Conservation (phyloP, 2,329 filamentous ascomycete species). For the Aspergillus amoenus region DNA sequence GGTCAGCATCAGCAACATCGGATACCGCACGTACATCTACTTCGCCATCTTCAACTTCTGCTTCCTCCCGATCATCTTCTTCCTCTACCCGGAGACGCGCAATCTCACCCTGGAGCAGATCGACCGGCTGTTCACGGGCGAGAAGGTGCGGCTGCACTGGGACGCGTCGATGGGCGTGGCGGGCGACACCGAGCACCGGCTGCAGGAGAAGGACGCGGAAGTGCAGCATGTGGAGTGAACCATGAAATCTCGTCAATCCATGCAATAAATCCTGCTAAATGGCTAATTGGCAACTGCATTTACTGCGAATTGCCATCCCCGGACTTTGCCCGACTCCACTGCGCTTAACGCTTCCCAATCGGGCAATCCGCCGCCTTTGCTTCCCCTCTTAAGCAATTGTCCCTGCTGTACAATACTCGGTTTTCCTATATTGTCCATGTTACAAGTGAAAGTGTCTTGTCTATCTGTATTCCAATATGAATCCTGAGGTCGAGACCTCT, state of each 20-base stretch:
- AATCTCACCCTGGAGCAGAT: conserved; percentile 34
- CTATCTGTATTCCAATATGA: background rate
- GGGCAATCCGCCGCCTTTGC: conserved; percentile 12
- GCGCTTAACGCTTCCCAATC: conserved; percentile 22
- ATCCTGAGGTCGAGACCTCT: conserved; percentile 2
- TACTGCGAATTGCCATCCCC: background rate
- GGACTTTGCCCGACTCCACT: conserved; percentile 7
- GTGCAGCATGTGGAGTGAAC: conserved; percentile 25
- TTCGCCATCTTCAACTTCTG: conserved; percentile 48
- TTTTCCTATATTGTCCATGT: too few species aligned
- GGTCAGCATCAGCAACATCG: conserved; percentile 41
- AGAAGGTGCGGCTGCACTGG: conserved; percentile 31
- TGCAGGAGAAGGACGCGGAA: conserved; percentile 18
- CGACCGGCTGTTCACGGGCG: conserved; percentile 35
- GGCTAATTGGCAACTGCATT: background rate
- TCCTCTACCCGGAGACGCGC: conserved; percentile 38
- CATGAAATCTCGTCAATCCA: too few species aligned
- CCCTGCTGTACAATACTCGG: background rate
- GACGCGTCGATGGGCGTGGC: conserved; percentile 27
- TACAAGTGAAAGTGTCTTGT: too few species aligned
- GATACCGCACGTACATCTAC: conserved; percentile 46
- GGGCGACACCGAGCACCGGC: conserved; percentile 21
- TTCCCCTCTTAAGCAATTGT: conserved; percentile 9
- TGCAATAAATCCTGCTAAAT: background rate
- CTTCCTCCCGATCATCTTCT: conserved; percentile 52